phyloP scores from a whole-genome alignment of 2,329 filamentous ascomycete genomes.

The Colletotrichum sp. region DNA sequence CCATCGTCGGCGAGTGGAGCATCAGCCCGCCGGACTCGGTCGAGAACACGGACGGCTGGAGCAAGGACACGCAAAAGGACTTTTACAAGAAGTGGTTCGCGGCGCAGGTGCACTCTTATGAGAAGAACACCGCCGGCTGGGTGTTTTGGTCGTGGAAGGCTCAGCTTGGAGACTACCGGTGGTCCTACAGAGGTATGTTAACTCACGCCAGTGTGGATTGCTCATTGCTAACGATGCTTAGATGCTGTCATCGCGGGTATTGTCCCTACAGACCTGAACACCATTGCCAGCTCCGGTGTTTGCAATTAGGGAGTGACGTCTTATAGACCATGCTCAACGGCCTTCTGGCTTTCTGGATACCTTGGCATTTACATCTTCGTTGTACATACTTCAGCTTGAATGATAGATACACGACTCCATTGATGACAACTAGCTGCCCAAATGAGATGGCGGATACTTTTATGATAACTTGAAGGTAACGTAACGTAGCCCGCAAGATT shows the following conservation, averaged over 20 bases:
- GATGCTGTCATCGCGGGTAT: conserved; percentile 17
- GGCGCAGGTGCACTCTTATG: conserved; percentile 54
- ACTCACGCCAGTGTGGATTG: not conserved
- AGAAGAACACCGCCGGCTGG: conserved; percentile 57
- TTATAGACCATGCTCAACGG: not conserved
- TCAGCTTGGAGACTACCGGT: conserved; percentile 33
- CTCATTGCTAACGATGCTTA: not conserved
- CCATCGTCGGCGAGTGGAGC: conserved; percentile 65
- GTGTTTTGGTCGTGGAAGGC: conserved; percentile 68
- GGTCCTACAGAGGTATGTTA: conserved; percentile 28
- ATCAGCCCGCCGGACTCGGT: conserved; percentile 55
- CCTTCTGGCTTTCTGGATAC: not conserved
- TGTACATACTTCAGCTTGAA: not conserved
- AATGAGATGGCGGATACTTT: not conserved
- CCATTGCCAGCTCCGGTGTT: conserved; percentile 8
- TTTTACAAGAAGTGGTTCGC: conserved; percentile 48
- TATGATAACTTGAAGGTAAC: not conserved
- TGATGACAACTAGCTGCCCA: not conserved
- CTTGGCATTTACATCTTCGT: not conserved
- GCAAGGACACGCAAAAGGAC: conserved; percentile 39
- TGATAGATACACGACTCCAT: not conserved
- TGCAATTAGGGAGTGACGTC: not conserved
- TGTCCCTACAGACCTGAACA: conserved; percentile 12
- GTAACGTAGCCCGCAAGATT: not conserved
- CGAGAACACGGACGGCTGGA: conserved; percentile 48